Base-by-base conservation (phyloP, 1,284 basidiomycete species). In the Pulveroboletus sp. region DNA sequence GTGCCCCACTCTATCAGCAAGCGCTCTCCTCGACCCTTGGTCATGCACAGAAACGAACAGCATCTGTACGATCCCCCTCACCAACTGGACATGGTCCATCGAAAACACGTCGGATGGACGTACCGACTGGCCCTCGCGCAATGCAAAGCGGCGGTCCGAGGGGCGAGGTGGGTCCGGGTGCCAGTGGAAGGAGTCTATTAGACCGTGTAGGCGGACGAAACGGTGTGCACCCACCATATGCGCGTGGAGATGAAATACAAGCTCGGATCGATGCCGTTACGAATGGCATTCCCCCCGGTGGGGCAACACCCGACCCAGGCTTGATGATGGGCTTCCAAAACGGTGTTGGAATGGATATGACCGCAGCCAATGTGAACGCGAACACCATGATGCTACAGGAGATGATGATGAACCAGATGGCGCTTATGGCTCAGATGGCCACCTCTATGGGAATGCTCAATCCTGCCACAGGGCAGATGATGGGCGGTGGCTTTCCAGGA, bases 321-420 rank as follows among this genome's bases (percentile, higher is more conserved):
- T 81, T 86, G 77, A 83, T 87, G 79, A 84, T 87, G 76, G 67
- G 73, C 17, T 83, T 80, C 60, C 78, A 80, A 47, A 70, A 68
- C 36, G 78, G 76, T 72, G 77, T 70, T 33, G 78, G 75, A 43
- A 80, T 84, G 82, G 85, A 86, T 58, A 85, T 88, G 79, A 78
- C 75, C 52, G 76, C 81, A 18, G 79, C 82, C 18, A 70, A 62
- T 43, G 62, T 60, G 26, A 72, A 61, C 39, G 56, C 80, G 46
- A 90, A 87, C 64, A 86, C 87, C 43, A 65, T 91, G 62, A 76
- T 89, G 75, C 68, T 91, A 57, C 89, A 92, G 72, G 90, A 92
- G 73, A 86, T 92, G 80, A 86, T 92, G 84, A 86, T 90, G 84
- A 89, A 81, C 71, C 88, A 91, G 69, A 91, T 92, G 88, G 87